These are phyloP conservation scores for Globisporangium paddicum DNA, from an alignment of 352 stramenopile species.

Conservation along the genomic window DNA sequence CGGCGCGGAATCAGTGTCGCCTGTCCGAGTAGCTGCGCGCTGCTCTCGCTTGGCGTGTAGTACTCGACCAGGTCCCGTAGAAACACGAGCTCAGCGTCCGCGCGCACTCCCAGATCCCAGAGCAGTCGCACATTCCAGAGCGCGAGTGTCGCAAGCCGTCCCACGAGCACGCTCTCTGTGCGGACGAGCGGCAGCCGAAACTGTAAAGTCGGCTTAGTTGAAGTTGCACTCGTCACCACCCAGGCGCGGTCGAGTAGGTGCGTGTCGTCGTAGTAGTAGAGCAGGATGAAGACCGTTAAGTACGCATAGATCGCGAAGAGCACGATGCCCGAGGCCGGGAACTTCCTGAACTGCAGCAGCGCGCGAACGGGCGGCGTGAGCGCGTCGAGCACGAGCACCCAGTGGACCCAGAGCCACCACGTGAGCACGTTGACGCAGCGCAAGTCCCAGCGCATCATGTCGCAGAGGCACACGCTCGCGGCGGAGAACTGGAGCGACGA, in stretches of 20 bases:
- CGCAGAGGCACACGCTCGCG: slow-evolving; percentile 19
- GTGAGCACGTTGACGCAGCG: slow-evolving; percentile 27
- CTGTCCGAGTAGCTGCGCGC: slow-evolving; percentile 1
- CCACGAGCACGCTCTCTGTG: slow-evolving; percentile 16
- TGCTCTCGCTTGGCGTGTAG: slow-evolving; percentile 9
- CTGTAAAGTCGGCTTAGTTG: not conserved
- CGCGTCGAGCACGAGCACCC: slow-evolving; percentile 36
- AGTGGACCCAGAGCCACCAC: slow-evolving; percentile 52
- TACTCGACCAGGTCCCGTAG: slow-evolving; percentile 24
- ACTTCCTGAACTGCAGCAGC: slow-evolving; percentile 21
- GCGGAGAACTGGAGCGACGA: slow-evolving; percentile 18
- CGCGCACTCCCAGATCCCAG: slow-evolving; percentile 23
- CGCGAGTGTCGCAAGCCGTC: slow-evolving; percentile 20
- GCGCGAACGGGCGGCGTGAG: slow-evolving; percentile 26
- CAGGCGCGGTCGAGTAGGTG: slow-evolving; percentile 7
- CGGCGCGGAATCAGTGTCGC: not conserved
- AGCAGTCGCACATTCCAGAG: slow-evolving; percentile 24
- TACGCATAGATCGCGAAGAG: slow-evolving; percentile 24
- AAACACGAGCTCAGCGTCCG: slow-evolving; percentile 23
- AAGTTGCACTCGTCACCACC: not conserved
- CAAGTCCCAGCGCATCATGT: slow-evolving; percentile 28
- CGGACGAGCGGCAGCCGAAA: not conserved
- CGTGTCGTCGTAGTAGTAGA: slow-evolving; percentile 20
- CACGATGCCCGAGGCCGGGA: slow-evolving; percentile 11
- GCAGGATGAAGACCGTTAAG: slow-evolving; percentile 12